phyloP scores from a whole-genome alignment of 495 filamentous ascomycete genomes.

The Xylaria acuta region DNA sequence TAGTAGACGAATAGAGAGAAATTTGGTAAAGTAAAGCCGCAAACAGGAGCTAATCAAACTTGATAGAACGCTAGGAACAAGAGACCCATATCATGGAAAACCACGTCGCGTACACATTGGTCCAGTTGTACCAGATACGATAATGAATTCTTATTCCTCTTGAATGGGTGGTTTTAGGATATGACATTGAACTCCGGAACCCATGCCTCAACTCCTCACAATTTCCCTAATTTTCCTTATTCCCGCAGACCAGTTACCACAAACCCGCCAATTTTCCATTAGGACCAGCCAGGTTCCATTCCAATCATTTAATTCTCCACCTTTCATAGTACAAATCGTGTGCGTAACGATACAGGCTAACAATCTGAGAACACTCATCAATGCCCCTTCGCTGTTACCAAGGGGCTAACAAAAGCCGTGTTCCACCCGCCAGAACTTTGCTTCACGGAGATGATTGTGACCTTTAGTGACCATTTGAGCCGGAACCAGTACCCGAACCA shows the following conservation, averaged over 20 bases:
- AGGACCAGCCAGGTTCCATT: neutral
- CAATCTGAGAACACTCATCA: neutral
- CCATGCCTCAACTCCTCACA: slow-evolving; percentile 19
- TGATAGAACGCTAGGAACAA: too few relatives aligned
- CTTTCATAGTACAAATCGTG: slow-evolving; percentile 8
- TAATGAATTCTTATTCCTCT: neutral
- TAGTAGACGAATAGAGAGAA: too few relatives aligned
- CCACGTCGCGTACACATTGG: neutral
- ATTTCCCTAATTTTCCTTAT: slow-evolving; percentile 15
- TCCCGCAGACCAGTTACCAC: neutral
- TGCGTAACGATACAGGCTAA: neutral
- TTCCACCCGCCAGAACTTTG: neutral
- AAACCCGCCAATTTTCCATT: neutral
- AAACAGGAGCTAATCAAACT: too few relatives aligned
- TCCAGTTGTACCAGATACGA: neutral
- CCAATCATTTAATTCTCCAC: neutral
- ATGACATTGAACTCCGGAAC: neutral
- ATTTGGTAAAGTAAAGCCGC: too few relatives aligned
- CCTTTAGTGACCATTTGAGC: slow-evolving; percentile 6
- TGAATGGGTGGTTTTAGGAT: neutral
- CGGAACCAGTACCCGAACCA: slow-evolving; percentile 12
- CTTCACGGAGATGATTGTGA: neutral
- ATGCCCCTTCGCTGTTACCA: neutral
- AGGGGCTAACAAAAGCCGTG: neutral
- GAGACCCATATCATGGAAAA: neutral